phyloP scores from a whole-genome alignment of 768 basidiomycete genomes.

The Rhodotorula toruloides region DNA sequence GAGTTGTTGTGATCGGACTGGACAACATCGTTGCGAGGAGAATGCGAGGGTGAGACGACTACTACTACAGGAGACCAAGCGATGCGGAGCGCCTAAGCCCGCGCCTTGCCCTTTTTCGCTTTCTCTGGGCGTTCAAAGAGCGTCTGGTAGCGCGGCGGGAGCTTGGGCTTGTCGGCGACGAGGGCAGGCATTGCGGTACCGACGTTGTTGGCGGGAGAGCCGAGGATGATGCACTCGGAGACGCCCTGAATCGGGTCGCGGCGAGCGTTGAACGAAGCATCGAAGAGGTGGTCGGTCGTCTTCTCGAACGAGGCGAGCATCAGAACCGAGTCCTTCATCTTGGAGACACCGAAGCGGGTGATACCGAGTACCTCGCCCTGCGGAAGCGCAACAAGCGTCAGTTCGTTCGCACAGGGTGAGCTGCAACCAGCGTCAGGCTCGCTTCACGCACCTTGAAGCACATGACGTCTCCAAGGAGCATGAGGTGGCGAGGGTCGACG shows the following conservation, averaged over 20 bases:
- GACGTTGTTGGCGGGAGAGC: constrained; percentile 41
- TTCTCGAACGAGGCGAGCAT: constrained; percentile 99
- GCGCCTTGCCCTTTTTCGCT: constrained; percentile 3
- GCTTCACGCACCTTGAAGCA: constrained; percentile 70
- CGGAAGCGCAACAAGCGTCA: background rate
- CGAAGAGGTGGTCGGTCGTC: constrained; percentile 97
- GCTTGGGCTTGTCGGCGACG: constrained; percentile 46
- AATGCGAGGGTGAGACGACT: no score
- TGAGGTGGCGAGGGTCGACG: constrained; percentile 96
- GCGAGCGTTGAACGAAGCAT: constrained; percentile 93
- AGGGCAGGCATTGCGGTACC: constrained; percentile 47
- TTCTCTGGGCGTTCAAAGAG: constrained; percentile 46
- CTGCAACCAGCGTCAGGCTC: background rate
- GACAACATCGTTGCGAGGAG: no score
- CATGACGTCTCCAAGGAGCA: constrained; percentile 98
- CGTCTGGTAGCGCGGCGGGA: constrained; percentile 45
- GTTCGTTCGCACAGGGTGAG: background rate
- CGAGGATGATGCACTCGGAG: constrained; percentile 98
- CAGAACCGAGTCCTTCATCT: constrained; percentile 94
- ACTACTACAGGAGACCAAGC: no score
- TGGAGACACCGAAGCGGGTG: constrained; percentile 96
- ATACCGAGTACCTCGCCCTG: constrained; percentile 97
- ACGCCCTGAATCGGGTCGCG: constrained; percentile 92
- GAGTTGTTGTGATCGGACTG: no score
- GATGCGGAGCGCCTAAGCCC: no score